Conservation (phyloP, 2,329 filamentous ascomycete species). For the Pseudogymnoascus sp. region DNA sequence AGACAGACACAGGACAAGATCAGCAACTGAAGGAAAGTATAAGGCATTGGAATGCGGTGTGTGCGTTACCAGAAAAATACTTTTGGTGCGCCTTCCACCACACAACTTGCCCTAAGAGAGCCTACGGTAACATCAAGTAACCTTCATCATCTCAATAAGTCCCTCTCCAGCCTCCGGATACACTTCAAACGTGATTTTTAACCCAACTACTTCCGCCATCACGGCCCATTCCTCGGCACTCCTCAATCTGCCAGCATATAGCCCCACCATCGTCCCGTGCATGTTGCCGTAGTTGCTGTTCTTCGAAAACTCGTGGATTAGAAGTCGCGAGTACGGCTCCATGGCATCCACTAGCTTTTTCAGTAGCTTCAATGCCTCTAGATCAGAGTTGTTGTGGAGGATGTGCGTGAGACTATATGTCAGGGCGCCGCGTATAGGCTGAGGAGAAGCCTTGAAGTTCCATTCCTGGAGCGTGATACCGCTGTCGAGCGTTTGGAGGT, state of each 20-base stretch:
- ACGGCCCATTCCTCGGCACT: conserved; percentile 32
- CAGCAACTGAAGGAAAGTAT: neutral
- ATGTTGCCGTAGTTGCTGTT: conserved; percentile 31
- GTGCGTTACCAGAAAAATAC: neutral
- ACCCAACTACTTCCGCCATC: conserved; percentile 28
- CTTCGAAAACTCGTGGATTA: conserved; percentile 34
- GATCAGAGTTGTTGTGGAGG: conserved; percentile 32
- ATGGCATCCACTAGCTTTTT: conserved; percentile 33
- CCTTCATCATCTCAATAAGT: conserved; percentile 31
- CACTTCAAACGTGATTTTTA: conserved; percentile 32
- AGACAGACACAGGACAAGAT: neutral
- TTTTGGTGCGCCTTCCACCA: neutral
- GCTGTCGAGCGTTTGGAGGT: conserved; percentile 18
- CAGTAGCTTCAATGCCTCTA: conserved; percentile 31
- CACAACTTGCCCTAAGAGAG: neutral
- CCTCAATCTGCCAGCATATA: conserved; percentile 31
- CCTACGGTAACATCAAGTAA: neutral
- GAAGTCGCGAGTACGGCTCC: conserved; percentile 28
- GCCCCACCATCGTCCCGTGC: conserved; percentile 33
- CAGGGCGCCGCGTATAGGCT: conserved; percentile 30
- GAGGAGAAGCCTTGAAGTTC: conserved; percentile 31
- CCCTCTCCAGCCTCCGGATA: conserved; percentile 31
- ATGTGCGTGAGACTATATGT: conserved; percentile 33
- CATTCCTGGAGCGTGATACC: conserved; percentile 29
- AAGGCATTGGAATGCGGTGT: neutral